These are phyloP conservation scores for Solanum medicagineum DNA, from an alignment of 257 asterid species.

Conservation along the genomic window DNA sequence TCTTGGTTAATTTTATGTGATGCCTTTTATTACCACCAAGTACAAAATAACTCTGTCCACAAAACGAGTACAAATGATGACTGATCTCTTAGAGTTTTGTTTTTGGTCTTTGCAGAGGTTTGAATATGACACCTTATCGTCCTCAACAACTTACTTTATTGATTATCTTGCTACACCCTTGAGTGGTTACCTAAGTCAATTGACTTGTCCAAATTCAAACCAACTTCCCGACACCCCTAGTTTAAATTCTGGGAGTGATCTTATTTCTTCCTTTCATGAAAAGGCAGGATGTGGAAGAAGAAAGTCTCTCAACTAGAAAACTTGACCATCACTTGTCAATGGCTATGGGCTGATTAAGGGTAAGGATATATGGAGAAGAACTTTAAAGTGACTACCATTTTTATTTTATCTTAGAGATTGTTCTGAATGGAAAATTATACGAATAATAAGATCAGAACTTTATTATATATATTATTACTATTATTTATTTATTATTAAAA, in stretches of 20 bases:
- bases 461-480: too few relatives aligned
- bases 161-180: too few relatives aligned
- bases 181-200: background rate
- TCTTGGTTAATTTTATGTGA: too few relatives aligned
- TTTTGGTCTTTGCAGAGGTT: too few relatives aligned
- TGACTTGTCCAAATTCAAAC: background rate
- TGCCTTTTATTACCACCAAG: too few relatives aligned
- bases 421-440: background rate
- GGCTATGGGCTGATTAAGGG: background rate
- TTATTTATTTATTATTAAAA: too few relatives aligned
- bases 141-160: too few relatives aligned
- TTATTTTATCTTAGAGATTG: background rate
- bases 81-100: too few relatives aligned
- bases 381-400: background rate
- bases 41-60: too few relatives aligned
- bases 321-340: background rate
- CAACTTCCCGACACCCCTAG: background rate
- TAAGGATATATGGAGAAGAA: background rate
- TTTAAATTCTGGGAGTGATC: background rate
- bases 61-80: too few relatives aligned
- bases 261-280: background rate
- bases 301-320: background rate
- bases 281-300: background rate
- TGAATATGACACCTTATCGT: too few relatives aligned
- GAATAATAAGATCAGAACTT: background rate